Conservation (phyloP, 2,329 filamentous ascomycete species). For the Aspergillus hiratsukae region DNA sequence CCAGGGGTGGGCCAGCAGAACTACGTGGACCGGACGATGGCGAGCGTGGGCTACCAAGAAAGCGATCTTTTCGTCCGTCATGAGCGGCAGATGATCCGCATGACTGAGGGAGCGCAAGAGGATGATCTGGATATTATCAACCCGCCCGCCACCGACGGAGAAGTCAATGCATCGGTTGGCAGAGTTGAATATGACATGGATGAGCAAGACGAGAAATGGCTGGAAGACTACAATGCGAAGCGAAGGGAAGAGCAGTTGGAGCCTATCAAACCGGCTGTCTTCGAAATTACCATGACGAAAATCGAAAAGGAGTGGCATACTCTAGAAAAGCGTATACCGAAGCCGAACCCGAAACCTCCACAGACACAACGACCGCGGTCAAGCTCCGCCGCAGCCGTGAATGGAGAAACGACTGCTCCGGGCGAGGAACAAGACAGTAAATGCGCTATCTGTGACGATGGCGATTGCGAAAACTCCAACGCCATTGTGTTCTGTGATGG, state of each 20-base stretch:
- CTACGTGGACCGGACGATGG: constrained; percentile 95
- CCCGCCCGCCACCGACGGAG: constrained; percentile 55
- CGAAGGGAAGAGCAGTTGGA: constrained; percentile 71
- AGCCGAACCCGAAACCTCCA: constrained; percentile 91
- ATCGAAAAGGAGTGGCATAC: constrained; percentile 99
- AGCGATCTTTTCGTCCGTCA: constrained; percentile 82
- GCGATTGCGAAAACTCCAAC: constrained; percentile 99
- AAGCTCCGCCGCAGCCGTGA: constrained; percentile 90
- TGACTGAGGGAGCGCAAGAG: constrained; percentile 58
- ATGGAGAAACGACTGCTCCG: constrained; percentile 74
- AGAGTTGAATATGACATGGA: constrained; percentile 99
- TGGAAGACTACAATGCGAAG: constrained; percentile 75
- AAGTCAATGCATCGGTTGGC: constrained; percentile 58
- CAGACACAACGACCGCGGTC: constrained; percentile 91
- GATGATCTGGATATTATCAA: constrained; percentile 58
- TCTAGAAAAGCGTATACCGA: constrained; percentile 92
- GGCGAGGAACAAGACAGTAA: constrained; percentile 96
- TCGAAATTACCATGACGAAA: constrained; percentile 97
- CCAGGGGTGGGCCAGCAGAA: constrained; percentile 79
- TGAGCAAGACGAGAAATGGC: constrained; percentile 96
- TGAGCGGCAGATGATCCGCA: constrained; percentile 63
- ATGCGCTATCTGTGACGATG: constrained; percentile 96
- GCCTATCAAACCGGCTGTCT: constrained; percentile 83
- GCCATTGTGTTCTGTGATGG: constrained; percentile 99
- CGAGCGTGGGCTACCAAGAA: constrained; percentile 91